phyloP scores from a whole-genome alignment of 139 green algal genomes.

The Pycnococcus provasolii region DNA sequence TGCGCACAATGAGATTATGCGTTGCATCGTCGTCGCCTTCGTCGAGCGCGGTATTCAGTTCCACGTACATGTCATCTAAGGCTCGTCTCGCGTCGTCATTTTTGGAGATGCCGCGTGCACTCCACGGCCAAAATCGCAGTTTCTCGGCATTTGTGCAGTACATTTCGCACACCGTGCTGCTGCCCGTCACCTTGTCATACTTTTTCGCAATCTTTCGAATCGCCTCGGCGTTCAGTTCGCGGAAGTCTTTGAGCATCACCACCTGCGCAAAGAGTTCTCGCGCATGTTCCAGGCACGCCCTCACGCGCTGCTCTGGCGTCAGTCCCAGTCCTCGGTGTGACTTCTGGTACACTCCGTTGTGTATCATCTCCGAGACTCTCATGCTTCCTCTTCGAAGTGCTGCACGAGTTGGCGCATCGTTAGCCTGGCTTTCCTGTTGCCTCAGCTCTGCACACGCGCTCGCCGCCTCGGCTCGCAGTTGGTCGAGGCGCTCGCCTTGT shows the following conservation, averaged over 20 bases:
- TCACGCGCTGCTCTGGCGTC: neutral
- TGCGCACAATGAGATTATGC: too few relatives aligned
- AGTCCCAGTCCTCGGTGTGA: neutral
- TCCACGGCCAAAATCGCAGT: neutral
- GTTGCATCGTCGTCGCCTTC: too few relatives aligned
- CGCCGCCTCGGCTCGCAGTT: neutral
- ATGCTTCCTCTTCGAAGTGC: too few relatives aligned
- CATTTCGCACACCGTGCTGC: neutral
- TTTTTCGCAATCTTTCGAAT: constrained; percentile 9
- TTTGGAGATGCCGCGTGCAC: too few relatives aligned
- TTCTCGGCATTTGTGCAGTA: neutral
- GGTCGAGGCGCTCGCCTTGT: too few relatives aligned
- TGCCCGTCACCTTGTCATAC: neutral
- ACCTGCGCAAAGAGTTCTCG: neutral
- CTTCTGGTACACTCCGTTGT: too few relatives aligned
- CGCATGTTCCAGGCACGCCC: neutral
- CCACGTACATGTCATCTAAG: too few relatives aligned
- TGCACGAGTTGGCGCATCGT: too few relatives aligned
- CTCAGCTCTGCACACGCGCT: neutral
- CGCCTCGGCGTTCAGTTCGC: neutral
- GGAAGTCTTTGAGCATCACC: neutral
- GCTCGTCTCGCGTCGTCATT: too few relatives aligned
- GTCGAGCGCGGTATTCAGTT: too few relatives aligned
- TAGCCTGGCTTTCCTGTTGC: too few relatives aligned
- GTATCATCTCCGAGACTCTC: too few relatives aligned